These are phyloP conservation scores for Ambrosiella beaveri DNA, from an alignment of 2,329 filamentous ascomycete species.

Conservation along the genomic window DNA sequence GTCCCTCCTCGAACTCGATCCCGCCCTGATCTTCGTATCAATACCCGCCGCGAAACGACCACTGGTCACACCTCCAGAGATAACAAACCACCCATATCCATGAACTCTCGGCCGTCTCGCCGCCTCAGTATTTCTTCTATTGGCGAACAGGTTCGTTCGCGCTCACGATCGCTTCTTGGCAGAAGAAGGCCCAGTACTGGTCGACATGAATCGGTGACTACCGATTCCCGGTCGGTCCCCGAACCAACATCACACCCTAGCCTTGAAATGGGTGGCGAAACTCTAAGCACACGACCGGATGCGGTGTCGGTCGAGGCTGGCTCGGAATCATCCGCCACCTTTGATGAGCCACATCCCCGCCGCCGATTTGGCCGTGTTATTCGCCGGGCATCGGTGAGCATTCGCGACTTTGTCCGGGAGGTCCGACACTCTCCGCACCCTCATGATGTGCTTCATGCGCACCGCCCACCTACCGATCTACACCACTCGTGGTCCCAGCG, in stretches of 20 bases:
- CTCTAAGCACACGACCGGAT: too few species aligned
- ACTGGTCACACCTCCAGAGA: not conserved
- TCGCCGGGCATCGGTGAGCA: not conserved
- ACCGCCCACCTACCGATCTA: not conserved
- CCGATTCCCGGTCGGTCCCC: too few species aligned
- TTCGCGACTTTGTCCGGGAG: not conserved
- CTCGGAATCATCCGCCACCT: not conserved
- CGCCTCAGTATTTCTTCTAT: conserved; percentile 1
- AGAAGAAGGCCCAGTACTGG: not conserved
- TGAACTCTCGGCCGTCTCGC: not conserved
- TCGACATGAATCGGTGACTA: not conserved
- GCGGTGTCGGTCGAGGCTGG: too few species aligned
- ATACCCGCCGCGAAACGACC: not conserved
- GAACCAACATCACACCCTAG: too few species aligned
- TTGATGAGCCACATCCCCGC: not conserved
- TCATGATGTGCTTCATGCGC: not conserved
- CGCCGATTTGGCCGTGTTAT: not conserved
- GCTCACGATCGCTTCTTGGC: not conserved
- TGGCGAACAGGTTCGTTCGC: not conserved
- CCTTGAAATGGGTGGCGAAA: too few species aligned
- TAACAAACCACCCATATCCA: not conserved
- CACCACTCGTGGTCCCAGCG: not conserved
- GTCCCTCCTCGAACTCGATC: not conserved
- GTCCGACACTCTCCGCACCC: too few species aligned
- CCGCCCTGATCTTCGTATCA: not conserved